A percentile compares a stretch with the other conserved stretches of the same genome.
Evolutionary conservation across 805 yeast genomes (phyloP).

Genomic region (Kodamaea neixiangensis): DNA sequence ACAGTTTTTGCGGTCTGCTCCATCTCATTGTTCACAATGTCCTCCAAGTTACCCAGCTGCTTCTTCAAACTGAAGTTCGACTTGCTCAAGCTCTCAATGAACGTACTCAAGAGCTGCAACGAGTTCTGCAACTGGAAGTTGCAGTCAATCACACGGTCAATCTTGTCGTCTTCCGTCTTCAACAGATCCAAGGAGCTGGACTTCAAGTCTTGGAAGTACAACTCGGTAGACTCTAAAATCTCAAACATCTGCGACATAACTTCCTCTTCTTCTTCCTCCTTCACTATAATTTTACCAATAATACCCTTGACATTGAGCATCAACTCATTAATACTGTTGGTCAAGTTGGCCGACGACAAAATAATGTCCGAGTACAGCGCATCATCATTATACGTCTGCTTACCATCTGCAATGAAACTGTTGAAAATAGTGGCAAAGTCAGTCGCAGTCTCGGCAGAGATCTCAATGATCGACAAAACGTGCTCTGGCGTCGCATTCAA

Average conservation of each 20-base stretch:
- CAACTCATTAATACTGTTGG: constrained; percentile 62
- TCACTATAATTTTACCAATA: constrained; percentile 52
- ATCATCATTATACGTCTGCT: constrained; percentile 40
- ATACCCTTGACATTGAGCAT: constrained; percentile 67
- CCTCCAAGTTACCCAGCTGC: constrained; percentile 53
- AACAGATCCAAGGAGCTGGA: constrained; percentile 53
- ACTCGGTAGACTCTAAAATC: constrained; percentile 60
- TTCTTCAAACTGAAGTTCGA: constrained; percentile 21
- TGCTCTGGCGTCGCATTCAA: constrained; percentile 72
- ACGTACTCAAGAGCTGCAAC: constrained; percentile 56
- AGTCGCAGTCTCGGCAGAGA: constrained; percentile 68
- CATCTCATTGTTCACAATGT: constrained; percentile 74
- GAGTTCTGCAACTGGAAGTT: constrained; percentile 73
- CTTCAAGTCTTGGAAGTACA: constrained; percentile 59
- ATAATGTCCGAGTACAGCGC: constrained; percentile 66
- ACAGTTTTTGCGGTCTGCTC: constrained; percentile 70
- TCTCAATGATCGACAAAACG: constrained; percentile 67
- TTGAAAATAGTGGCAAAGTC: constrained; percentile 80
- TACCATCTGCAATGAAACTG: constrained; percentile 74
- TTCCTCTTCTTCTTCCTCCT: constrained; percentile 56
- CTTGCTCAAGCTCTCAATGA: constrained; percentile 54
- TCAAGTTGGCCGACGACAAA: constrained; percentile 60
- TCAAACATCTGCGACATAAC: constrained; percentile 42
- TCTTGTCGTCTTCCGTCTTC: constrained; percentile 60
- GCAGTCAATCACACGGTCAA: constrained; percentile 74